A percentile compares a stretch with the other conserved stretches of the same genome.
Conservation (phyloP, 768 basidiomycete genomes). For the Rhizopogon roseolus region DNA sequence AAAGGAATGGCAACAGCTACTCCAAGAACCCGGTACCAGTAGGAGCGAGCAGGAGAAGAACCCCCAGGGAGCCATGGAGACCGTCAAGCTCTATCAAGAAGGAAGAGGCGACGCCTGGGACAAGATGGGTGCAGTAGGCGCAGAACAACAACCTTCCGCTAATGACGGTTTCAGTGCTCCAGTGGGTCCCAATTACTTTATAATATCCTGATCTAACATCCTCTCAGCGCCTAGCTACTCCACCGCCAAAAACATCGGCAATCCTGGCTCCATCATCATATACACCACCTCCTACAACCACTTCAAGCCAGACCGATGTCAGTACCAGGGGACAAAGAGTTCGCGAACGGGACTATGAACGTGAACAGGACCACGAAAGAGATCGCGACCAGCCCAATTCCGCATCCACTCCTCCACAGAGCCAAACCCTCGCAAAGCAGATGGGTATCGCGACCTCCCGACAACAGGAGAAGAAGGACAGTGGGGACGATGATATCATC, state of each 20-base stretch:
- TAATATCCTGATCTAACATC: slow-evolving; percentile 2
- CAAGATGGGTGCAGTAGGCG: slow-evolving; percentile 63
- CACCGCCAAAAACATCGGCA: slow-evolving; percentile 36
- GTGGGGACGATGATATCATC: slow-evolving; percentile 75
- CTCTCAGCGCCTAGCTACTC: slow-evolving; percentile 33
- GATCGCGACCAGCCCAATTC: slow-evolving; percentile 45
- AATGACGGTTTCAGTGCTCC: slow-evolving; percentile 54
- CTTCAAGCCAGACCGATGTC: slow-evolving; percentile 45
- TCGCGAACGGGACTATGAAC: slow-evolving; percentile 23
- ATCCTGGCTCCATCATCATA: slow-evolving; percentile 26
- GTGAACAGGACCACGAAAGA: slow-evolving; percentile 13
- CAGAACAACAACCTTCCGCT: slow-evolving; percentile 21
- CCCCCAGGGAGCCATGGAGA: slow-evolving; percentile 96
- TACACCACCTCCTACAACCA: slow-evolving; percentile 41
- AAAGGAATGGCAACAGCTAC: slow-evolving; percentile 97
- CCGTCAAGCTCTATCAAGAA: slow-evolving; percentile 98
- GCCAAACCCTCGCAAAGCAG: slow-evolving; percentile 53
- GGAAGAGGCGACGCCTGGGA: slow-evolving; percentile 79
- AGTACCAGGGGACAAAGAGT: slow-evolving; percentile 38
- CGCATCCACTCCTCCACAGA: slow-evolving; percentile 37
- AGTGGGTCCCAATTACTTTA: slow-evolving; percentile 32
- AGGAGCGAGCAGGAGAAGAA: slow-evolving; percentile 95
- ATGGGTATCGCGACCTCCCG: slow-evolving; percentile 74
- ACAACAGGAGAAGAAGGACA: slow-evolving; percentile 72
- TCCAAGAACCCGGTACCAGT: slow-evolving; percentile 95